Evolutionary conservation across 2,329 filamentous ascomycete genomes (phyloP).

Genomic region (Epichloe brachyelytri): DNA sequence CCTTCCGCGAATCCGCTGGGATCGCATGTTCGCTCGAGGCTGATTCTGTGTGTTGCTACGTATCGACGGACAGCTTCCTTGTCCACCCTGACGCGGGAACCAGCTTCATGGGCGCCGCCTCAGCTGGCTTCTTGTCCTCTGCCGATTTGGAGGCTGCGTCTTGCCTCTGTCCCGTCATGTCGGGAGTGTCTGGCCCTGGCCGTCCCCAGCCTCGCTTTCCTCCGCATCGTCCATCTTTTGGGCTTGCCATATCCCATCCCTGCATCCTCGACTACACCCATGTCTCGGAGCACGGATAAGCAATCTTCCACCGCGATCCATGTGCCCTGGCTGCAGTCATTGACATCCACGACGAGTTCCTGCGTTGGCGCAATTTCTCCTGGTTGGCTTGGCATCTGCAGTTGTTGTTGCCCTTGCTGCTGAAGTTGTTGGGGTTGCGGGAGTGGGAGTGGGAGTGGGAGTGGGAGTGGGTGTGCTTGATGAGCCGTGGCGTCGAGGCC

Average conservation of each 20-base stretch:
- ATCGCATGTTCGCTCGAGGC: slow-evolving; percentile 54
- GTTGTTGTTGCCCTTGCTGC: neutral
- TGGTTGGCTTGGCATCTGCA: neutral
- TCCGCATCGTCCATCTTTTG: slow-evolving; percentile 2
- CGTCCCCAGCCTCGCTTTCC: slow-evolving; percentile 7
- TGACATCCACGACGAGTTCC: slow-evolving; percentile 48
- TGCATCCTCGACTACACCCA: slow-evolving; percentile 56
- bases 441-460: neutral
- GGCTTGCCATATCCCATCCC: slow-evolving; percentile 32
- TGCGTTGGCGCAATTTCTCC: slow-evolving; percentile 3
- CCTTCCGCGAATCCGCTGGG: slow-evolving; percentile 61
- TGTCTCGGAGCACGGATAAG: slow-evolving; percentile 61
- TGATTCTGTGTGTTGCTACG: slow-evolving; percentile 49
- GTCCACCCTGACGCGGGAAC: slow-evolving; percentile 38
- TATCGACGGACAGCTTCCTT: slow-evolving; percentile 51
- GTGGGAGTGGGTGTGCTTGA: neutral
- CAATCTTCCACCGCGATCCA: slow-evolving; percentile 83
- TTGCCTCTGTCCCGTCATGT: neutral
- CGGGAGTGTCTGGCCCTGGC: neutral
- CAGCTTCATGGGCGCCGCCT: slow-evolving; percentile 11
- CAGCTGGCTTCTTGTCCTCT: slow-evolving; percentile 2
- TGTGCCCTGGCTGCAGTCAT: slow-evolving; percentile 61
- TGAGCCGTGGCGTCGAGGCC: slow-evolving; percentile 24
- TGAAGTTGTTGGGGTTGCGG: neutral
- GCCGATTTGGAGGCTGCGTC: neutral